phyloP scores from a whole-genome alignment of 78 protist genomes.

The Pigoraptor vietnamica region DNA sequence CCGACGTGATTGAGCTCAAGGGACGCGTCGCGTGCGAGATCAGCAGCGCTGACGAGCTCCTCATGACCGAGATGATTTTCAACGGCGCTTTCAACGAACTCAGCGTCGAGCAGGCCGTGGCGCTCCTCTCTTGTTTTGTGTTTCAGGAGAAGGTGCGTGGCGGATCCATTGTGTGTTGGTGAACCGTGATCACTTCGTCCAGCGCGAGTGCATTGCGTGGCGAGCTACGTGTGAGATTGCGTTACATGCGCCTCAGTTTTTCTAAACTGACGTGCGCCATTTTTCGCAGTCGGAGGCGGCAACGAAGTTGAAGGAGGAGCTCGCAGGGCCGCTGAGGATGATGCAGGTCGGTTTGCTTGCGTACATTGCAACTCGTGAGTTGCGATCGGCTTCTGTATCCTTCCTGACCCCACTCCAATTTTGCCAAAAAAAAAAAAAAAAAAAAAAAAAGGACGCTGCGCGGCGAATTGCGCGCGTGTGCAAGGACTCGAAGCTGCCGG shows the following conservation, averaged over 20 bases:
- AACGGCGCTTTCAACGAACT: constrained; percentile 61
- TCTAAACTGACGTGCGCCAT: background rate
- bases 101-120: constrained; percentile 62
- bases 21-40: constrained; percentile 84
- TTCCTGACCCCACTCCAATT: too few relatives aligned
- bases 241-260: too few relatives aligned
- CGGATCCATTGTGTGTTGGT: constrained; percentile 82
- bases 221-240: too few relatives aligned
- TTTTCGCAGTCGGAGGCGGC: background rate
- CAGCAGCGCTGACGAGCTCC: constrained; percentile 67
- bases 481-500: constrained; percentile 63
- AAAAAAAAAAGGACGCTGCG: constrained; percentile 73
- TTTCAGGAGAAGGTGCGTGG: constrained; percentile 75
- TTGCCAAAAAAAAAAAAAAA: too few relatives aligned
- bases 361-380: too few relatives aligned
- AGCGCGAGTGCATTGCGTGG: too few relatives aligned
- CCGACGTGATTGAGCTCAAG: constrained; percentile 40
- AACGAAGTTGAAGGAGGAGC: constrained; percentile 15
- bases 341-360: constrained; percentile 5
- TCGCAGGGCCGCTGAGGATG: constrained; percentile 17
- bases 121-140: constrained; percentile 60
- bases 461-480: constrained; percentile 56
- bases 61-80: constrained; percentile 83
- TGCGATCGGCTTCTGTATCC: background rate
- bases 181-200: too few relatives aligned